Conservation (phyloP, 2,329 filamentous ascomycete genomes). For the Cryphonectria radicalis region DNA sequence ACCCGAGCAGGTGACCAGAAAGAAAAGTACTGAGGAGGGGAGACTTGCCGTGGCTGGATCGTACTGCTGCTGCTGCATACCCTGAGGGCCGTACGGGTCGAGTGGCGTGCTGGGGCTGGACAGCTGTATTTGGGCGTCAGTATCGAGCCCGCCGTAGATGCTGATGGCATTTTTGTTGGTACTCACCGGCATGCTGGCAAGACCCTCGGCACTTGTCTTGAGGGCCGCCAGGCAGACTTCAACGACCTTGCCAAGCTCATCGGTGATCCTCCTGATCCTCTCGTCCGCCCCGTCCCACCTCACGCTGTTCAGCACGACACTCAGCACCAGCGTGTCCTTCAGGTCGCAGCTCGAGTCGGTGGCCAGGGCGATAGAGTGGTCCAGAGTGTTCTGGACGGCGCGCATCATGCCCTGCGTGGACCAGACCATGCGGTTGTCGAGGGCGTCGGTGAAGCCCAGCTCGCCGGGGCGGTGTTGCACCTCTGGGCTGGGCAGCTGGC, state of each 20-base stretch:
- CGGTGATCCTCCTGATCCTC: slow-evolving; percentile 47
- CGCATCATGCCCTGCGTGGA: slow-evolving; percentile 46
- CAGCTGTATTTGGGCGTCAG: background rate
- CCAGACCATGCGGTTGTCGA: slow-evolving; percentile 47
- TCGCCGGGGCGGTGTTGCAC: slow-evolving; percentile 33
- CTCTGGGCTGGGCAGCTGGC: slow-evolving; percentile 26
- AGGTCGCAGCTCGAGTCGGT: slow-evolving; percentile 54
- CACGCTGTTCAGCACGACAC: slow-evolving; percentile 52
- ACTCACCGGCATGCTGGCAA: slow-evolving; percentile 39
- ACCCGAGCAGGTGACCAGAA: background rate
- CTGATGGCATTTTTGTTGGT: background rate
- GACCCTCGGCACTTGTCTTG: slow-evolving; percentile 46
- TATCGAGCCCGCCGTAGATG: background rate
- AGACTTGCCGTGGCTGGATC: slow-evolving; percentile 23
- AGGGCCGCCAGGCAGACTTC: slow-evolving; percentile 51
- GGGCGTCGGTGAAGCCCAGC: slow-evolving; percentile 38
- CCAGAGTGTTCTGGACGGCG: slow-evolving; percentile 53
- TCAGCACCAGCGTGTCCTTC: slow-evolving; percentile 55
- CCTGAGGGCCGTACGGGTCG: slow-evolving; percentile 20
- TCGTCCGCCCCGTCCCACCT: slow-evolving; percentile 45
- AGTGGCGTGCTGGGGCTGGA: slow-evolving; percentile 10
- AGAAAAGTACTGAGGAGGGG: background rate
- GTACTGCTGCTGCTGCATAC: slow-evolving; percentile 3
- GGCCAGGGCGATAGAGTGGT: slow-evolving; percentile 47
- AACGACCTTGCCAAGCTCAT: slow-evolving; percentile 47